Evolutionary conservation across 768 basidiomycete genomes (phyloP), one percentile per base, ranked within the genome.

Genomic region (Cytidiella melzeri): DNA sequence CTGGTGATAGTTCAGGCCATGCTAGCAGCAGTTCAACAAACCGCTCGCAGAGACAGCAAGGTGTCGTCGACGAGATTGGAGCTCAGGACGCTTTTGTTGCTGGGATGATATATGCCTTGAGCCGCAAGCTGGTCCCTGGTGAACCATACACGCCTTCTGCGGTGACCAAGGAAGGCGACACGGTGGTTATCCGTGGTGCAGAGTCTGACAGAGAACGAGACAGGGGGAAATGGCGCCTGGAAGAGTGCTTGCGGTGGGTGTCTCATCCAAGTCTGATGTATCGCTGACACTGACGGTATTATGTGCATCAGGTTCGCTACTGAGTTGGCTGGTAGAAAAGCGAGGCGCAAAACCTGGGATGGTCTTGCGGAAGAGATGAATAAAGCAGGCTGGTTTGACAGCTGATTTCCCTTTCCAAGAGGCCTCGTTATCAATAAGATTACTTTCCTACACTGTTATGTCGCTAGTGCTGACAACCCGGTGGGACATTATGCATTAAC

Each of bases 61-160:
- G 69, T 21, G 66, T 76, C 2, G 68, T 81, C 6, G 88, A 89
- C 58, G 87, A 90, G 55, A 76, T 83, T 9, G 87, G 87, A 1
- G 83, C 84, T 1, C 84, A 90, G 56, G 83, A 87, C 50, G 88
- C 87, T 3, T 90, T 90, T 56, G 77, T 89, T n/a, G 83, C 85
- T 0, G 90, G 88, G 6, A 91, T 92, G 87, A 85, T 92, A 47
- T 92, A 80, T 64, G 80, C 88, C 0, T 61, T 92, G 55, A 89
- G 83, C 48, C 69, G 87, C 56, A 73, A 80, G 40, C 67, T 89
- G 45, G 67, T 83, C 41, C 89, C 89, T 26, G 87, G 90, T 0
- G 65, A 76, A 7, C 90, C 87, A n/a, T 92, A 87, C 64, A 81
- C 80, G 7, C 86, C 62, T 10, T 51, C 56, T 0, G 57, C 59